phyloP scores from a whole-genome alignment of 805 yeast genomes.

The Candida saitoana region DNA sequence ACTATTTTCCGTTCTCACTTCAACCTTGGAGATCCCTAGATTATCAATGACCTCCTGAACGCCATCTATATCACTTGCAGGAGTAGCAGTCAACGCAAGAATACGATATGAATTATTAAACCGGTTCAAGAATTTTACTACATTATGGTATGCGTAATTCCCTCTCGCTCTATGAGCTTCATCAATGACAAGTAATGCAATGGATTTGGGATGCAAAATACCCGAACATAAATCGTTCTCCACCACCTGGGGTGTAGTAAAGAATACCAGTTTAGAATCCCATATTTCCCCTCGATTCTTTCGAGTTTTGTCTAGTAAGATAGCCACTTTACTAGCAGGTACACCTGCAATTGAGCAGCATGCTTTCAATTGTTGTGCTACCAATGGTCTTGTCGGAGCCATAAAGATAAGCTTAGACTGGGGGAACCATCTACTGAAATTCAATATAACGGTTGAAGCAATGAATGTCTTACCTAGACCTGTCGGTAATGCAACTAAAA shows the following conservation, averaged over 20 bases:
- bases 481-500: slow-evolving; percentile 90
- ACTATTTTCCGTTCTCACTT: slow-evolving; percentile 81
- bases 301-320: slow-evolving; percentile 57
- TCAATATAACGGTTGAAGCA: slow-evolving; percentile 90
- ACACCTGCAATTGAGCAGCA: slow-evolving; percentile 86
- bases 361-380: slow-evolving; percentile 93
- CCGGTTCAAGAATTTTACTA: slow-evolving; percentile 58
- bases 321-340: slow-evolving; percentile 71
- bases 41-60: slow-evolving; percentile 82
- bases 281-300: slow-evolving; percentile 72
- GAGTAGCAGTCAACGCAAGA: slow-evolving; percentile 92
- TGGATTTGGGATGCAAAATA: slow-evolving; percentile 64
- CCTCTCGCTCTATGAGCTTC: slow-evolving; percentile 96
- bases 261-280: slow-evolving; percentile 73
- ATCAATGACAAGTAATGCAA: slow-evolving; percentile 79
- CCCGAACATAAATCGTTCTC: slow-evolving; percentile 84
- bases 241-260: slow-evolving; percentile 94
- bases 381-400: slow-evolving; percentile 97
- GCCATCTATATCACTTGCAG: slow-evolving; percentile 81
- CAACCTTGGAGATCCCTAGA: slow-evolving; percentile 69
- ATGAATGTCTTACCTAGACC: slow-evolving; percentile 97
- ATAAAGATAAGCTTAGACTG: slow-evolving; percentile 78
- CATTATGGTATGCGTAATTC: slow-evolving; percentile 81
- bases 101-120: slow-evolving; percentile 61
- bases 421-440: slow-evolving; percentile 82